phyloP scores from a whole-genome alignment of 139 green algal genomes.

The Volvox africanus region DNA sequence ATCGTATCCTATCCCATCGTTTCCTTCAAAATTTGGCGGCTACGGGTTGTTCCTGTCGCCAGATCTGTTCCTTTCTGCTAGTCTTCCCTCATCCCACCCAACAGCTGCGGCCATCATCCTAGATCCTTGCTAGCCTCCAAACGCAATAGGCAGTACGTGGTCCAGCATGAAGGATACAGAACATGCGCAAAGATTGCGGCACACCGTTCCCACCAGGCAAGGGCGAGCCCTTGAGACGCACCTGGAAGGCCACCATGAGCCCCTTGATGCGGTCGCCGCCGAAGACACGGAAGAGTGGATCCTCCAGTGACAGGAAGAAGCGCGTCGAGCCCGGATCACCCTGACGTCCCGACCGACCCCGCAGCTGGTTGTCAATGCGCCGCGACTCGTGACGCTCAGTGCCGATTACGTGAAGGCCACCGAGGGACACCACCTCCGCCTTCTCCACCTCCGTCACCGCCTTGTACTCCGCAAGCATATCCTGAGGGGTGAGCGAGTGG shows the following conservation, averaged over 20 bases:
- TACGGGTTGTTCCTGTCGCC: no score
- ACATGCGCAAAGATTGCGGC: no score
- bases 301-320: constrained; percentile 96
- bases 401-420: constrained; percentile 96
- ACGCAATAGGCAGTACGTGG: no score
- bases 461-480: constrained; percentile 89
- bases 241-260: constrained; percentile 92
- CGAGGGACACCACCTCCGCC: constrained; percentile 80
- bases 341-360: constrained; percentile 79
- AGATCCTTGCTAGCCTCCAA: no score
- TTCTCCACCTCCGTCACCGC: constrained; percentile 91
- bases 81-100: no score
- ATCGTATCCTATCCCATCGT: no score
- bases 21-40: no score
- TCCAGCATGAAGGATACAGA: no score
- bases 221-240: not conserved
- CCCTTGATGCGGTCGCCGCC: constrained; percentile 95
- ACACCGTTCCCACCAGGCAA: no score
- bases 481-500: constrained; percentile 47
- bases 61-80: no score
- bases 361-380: constrained; percentile 98
- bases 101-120: no score
- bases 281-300: constrained; percentile 96
- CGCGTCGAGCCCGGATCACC: constrained; percentile 93
- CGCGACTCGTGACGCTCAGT: constrained; percentile 97